Evolutionary conservation across 306 rosid species (phyloP).

Genomic region (Cicer pinnatifidum): DNA sequence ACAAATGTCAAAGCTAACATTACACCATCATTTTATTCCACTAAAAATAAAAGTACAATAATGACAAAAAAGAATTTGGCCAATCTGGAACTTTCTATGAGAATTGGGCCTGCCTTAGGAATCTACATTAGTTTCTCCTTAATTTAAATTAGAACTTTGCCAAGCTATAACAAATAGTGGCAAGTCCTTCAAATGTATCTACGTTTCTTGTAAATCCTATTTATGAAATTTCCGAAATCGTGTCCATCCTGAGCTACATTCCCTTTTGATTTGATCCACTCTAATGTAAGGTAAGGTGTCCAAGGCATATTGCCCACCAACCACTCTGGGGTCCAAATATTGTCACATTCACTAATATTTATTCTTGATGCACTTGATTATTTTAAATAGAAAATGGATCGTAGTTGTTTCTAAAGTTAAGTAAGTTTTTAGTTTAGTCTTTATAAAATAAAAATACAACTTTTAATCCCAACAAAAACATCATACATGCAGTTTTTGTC

Average conservation of each 20-base stretch:
- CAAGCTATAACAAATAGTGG: neutral
- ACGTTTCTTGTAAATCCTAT: too few species aligned
- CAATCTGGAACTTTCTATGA: constrained; percentile 17
- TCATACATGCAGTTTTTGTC: too few species aligned
- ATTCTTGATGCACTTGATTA: neutral
- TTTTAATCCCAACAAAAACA: too few species aligned
- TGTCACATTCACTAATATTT: neutral
- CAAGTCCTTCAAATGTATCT: too few species aligned
- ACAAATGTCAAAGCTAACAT: constrained; percentile 31
- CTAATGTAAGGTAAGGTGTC: neutral
- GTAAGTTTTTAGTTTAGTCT: too few species aligned
- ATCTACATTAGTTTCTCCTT: neutral
- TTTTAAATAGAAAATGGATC: neutral
- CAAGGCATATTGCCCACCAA: neutral
- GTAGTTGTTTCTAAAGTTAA: neutral
- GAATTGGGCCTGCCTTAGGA: neutral
- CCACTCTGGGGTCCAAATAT: neutral
- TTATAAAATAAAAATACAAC: too few species aligned
- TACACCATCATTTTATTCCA: constrained; percentile 33
- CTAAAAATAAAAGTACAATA: constrained; percentile 15
- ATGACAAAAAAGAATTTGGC: constrained; percentile 22
- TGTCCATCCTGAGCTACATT: neutral
- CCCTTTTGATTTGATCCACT: neutral
- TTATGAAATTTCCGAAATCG: neutral
- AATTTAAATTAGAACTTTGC: neutral